Conservation (phyloP, 2,329 filamentous ascomycete genomes). For the Lasiodiplodia gonubiensis region DNA sequence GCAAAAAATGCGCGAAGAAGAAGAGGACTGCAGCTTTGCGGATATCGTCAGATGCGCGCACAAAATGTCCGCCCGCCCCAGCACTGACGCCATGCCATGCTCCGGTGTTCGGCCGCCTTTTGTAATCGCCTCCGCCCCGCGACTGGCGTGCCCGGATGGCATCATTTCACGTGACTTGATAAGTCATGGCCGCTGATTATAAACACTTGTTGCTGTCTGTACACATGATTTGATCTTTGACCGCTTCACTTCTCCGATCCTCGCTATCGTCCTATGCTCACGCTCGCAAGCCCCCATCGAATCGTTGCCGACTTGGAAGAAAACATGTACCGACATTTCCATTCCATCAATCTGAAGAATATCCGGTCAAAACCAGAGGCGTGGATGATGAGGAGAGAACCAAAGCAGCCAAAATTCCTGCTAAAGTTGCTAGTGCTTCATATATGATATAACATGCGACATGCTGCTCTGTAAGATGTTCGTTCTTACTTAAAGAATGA, state of each 20-base stretch:
- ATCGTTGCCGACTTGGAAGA: too few species aligned
- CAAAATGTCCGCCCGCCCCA: slow-evolving; percentile 19
- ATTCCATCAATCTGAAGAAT: too few species aligned
- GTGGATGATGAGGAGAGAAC: too few species aligned
- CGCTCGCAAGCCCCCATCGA: too few species aligned
- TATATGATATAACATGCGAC: too few species aligned
- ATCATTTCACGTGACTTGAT: slow-evolving; percentile 18
- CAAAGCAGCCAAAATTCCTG: too few species aligned
- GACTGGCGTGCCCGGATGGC: background rate
- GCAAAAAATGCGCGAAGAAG: background rate
- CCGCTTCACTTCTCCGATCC: background rate
- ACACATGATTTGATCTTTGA: background rate
- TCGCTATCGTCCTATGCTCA: background rate
- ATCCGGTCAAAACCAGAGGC: too few species aligned
- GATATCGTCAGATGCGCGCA: background rate
- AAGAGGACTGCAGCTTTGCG: background rate
- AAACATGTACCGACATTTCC: too few species aligned
- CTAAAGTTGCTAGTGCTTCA: too few species aligned
- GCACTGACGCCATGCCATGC: slow-evolving; percentile 29
- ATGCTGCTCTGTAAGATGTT: too few species aligned
- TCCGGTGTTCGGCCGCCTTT: slow-evolving; percentile 25
- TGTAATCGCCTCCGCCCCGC: slow-evolving; percentile 17
- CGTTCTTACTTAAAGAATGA: too few species aligned
- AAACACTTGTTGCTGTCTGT: background rate
- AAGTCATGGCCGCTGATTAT: background rate